Evolutionary conservation across 1,139 yeast genomes (phyloP).

Genomic region (Taphrina pruni): DNA sequence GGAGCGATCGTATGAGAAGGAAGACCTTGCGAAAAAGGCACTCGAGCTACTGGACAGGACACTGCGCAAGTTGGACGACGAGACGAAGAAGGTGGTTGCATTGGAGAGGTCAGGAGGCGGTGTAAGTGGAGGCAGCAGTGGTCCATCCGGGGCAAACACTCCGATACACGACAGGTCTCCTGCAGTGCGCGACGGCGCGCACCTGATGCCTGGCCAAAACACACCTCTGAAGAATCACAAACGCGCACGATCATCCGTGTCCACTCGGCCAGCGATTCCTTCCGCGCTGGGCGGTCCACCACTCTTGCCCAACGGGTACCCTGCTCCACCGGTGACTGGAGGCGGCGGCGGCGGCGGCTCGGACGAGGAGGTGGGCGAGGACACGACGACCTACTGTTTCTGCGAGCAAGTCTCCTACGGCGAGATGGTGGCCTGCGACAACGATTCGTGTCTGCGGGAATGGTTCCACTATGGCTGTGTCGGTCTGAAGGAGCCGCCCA

Average conservation of each 20-base stretch:
- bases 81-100: constrained; percentile 31
- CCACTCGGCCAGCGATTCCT: constrained; percentile 32
- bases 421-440: constrained; percentile 92
- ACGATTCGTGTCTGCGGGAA: constrained; percentile 76
- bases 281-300: constrained; percentile 38
- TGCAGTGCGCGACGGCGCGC: constrained; percentile 50
- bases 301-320: constrained; percentile 37
- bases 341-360: constrained; percentile 51
- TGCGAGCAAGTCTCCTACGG: constrained; percentile 88
- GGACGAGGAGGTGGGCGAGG: constrained; percentile 56
- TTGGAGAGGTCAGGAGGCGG: constrained; percentile 28
- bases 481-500: constrained; percentile 61
- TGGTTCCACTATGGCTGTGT: constrained; percentile 87
- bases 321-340: constrained; percentile 38
- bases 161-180: constrained; percentile 84
- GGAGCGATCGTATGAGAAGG: constrained; percentile 75
- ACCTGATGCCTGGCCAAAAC: constrained; percentile 46
- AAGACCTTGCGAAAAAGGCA: constrained; percentile 74
- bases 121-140: constrained; percentile 4
- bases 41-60: constrained; percentile 42
- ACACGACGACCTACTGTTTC: constrained; percentile 65
- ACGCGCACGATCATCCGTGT: constrained; percentile 39
- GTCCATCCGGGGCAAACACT: constrained; percentile 63
- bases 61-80: constrained; percentile 38
- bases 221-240: constrained; percentile 40